phyloP scores from a whole-genome alignment of 1,284 basidiomycete genomes.

The Apiotrichum montevideense region DNA sequence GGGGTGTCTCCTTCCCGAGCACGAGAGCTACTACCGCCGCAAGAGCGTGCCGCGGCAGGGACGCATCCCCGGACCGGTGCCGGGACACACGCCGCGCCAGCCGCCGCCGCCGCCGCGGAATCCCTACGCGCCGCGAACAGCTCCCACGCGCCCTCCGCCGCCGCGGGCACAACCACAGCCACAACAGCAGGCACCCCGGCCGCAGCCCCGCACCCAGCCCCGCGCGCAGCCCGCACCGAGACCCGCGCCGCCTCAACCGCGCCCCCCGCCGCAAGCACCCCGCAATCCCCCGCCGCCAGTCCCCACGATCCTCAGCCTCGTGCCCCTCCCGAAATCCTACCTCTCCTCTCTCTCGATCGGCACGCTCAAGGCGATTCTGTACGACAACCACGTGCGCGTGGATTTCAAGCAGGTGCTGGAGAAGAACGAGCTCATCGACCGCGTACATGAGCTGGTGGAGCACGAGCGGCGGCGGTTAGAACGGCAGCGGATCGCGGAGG shows the following conservation, averaged over 20 bases:
- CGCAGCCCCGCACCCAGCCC: slow-evolving; percentile 19
- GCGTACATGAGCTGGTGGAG: slow-evolving; percentile 59
- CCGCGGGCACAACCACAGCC: slow-evolving; percentile 5
- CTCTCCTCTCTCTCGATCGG: slow-evolving; percentile 60
- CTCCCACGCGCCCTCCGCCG: slow-evolving; percentile 8
- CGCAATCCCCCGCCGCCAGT: slow-evolving; percentile 32
- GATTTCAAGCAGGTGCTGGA: slow-evolving; percentile 48
- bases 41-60: slow-evolving; percentile 32
- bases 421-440: slow-evolving; percentile 61
- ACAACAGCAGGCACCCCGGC: slow-evolving; percentile 5
- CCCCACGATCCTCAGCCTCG: slow-evolving; percentile 59
- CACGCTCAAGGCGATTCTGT: slow-evolving; percentile 65
- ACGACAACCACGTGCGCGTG: slow-evolving; percentile 51
- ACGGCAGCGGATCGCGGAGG: slow-evolving; percentile 43
- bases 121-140: slow-evolving; percentile 8
- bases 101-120: slow-evolving; percentile 8
- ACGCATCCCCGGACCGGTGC: neutral
- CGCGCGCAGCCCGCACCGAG: slow-evolving; percentile 11
- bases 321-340: slow-evolving; percentile 56
- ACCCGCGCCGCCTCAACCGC: slow-evolving; percentile 32
- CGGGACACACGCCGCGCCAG: neutral
- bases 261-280: neutral
- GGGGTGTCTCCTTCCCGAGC: slow-evolving; percentile 37
- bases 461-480: slow-evolving; percentile 55
- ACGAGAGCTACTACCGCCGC: slow-evolving; percentile 43